These are phyloP conservation scores for Xylogone sp. DNA, from an alignment of 2,329 filamentous ascomycete genomes.

Conservation along the genomic window DNA sequence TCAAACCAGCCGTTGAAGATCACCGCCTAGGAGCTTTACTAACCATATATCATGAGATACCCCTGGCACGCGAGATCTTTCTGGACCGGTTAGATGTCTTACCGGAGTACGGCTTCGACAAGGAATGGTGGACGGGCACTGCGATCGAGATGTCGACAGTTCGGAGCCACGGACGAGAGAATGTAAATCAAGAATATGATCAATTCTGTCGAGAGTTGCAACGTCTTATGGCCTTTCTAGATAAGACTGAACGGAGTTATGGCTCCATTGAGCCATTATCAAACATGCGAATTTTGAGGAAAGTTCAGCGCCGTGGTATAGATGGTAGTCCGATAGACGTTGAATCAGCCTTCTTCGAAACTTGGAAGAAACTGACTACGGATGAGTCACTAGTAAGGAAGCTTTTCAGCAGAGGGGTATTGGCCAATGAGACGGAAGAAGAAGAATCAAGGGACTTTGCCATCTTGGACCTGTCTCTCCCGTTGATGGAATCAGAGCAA, in stretches of 20 bases:
- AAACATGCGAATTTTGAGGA: constrained; percentile 18
- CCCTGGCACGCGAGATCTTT: constrained; percentile 52
- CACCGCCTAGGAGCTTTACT: constrained; percentile 47
- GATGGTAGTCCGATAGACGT: constrained; percentile 40
- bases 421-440: constrained; percentile 11
- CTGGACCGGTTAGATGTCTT: constrained; percentile 39
- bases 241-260: constrained; percentile 56
- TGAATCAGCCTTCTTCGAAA: constrained; percentile 20
- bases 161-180: constrained; percentile 8
- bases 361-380: constrained; percentile 16
- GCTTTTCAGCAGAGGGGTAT: constrained; percentile 23
- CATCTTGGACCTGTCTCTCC: constrained; percentile 24
- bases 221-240: constrained; percentile 60
- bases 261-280: constrained; percentile 49
- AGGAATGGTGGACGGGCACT: constrained; percentile 60
- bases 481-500: constrained; percentile 16
- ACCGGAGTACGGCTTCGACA: constrained; percentile 49
- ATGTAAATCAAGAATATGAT: constrained; percentile 23
- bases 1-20: constrained; percentile 37
- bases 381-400: constrained; percentile 5
- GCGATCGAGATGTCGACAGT: constrained; percentile 33
- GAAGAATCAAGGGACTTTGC: constrained; percentile 20
- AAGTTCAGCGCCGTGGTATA: constrained; percentile 30
- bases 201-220: constrained; percentile 53
- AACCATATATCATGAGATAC: constrained; percentile 58